Base-by-base conservation (phyloP, 495 filamentous ascomycete genomes). In the Elaphomyces granulatus region DNA sequence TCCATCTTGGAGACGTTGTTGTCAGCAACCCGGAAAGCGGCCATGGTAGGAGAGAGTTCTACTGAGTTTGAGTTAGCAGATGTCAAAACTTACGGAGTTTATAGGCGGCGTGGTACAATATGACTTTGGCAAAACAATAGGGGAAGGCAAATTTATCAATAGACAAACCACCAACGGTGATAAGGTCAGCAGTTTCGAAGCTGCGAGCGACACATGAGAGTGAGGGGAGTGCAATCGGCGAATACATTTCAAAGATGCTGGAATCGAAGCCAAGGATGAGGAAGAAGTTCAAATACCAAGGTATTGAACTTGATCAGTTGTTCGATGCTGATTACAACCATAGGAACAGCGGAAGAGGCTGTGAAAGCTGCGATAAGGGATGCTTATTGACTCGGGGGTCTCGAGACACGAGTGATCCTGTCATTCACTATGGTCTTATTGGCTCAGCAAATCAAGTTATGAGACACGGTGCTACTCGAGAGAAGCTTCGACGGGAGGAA, bases 361-460 rank as follows among this genome's bases (percentile, higher is more conserved):
- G n/a, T n/a, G n/a, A n/a, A n/a, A n/a, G n/a, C n/a, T n/a, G 3
- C n/a, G 4, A 20, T 10, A 28, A 38, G 2, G 2, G 12, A 12
- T 28, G 18, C 3, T 14, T 38, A 28, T 15, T 38, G 12, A 2
- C 4, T 15, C 26, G 20, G 20, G 31, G 31, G 12, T 8, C 9
- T 14, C 36, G 36, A 21, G 9, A 20, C 31, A 28, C 26, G 15
- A 20, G 12, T 2, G 14, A 26, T 18, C 12, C 14, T 6, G 15
- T 41, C 10, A 12, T 43, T 15, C 59, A 64, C 36, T 44, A 51
- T 15, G 61, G 63, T 6, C 41, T 40, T 8, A 57, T 65, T 43
- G 63, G 58, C 3, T 63, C 60, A 6, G 61, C 46, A 1, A 49
- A 61, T 12, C 36, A 40, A 14, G 47, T 62, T 0, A 53, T 65